These are phyloP conservation scores for Scheffersomyces amazonensis DNA, from an alignment of 805 yeast genomes.

Conservation along the genomic window DNA sequence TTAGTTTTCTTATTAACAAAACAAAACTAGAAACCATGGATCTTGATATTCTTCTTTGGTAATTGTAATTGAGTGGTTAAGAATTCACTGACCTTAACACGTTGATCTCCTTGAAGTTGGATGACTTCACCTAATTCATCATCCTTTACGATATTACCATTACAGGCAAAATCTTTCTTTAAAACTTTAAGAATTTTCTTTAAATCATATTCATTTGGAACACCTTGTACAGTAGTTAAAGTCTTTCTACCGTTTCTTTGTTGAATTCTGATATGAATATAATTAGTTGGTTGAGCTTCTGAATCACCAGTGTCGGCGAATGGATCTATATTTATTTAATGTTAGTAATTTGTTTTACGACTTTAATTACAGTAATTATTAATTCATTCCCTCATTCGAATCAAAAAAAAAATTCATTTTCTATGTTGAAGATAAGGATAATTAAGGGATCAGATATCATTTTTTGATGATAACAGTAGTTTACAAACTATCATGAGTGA, in stretches of 20 bases:
- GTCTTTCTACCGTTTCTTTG: slow-evolving; percentile 99
- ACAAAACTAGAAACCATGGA: slow-evolving; percentile 93
- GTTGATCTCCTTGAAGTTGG: slow-evolving; percentile 98
- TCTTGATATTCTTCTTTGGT: slow-evolving; percentile 94
- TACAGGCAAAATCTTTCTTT: slow-evolving; percentile 98
- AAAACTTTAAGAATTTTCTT: slow-evolving; percentile 90
- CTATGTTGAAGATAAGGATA: too few species aligned
- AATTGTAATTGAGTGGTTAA: slow-evolving; percentile 81
- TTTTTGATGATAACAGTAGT: too few species aligned
- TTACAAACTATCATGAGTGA: too few species aligned
- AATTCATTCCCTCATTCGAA: too few species aligned
- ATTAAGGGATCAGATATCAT: too few species aligned
- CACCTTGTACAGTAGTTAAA: slow-evolving; percentile 96
- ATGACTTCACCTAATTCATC: slow-evolving; percentile 95
- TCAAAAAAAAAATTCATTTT: too few species aligned
- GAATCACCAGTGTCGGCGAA: slow-evolving; percentile 99
- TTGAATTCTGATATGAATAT: slow-evolving; percentile 97
- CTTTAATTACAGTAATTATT: too few species aligned
- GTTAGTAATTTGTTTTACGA: too few species aligned
- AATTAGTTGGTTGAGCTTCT: slow-evolving; percentile 92
- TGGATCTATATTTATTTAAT: slow-evolving; percentile 65
- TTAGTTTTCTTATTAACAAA: too few species aligned
- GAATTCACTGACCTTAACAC: slow-evolving; percentile 93
- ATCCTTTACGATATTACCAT: slow-evolving; percentile 96
- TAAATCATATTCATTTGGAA: slow-evolving; percentile 90